Evolutionary conservation across 2,329 filamentous ascomycete species (phyloP).

Genomic region (Whalleya microplaca): DNA sequence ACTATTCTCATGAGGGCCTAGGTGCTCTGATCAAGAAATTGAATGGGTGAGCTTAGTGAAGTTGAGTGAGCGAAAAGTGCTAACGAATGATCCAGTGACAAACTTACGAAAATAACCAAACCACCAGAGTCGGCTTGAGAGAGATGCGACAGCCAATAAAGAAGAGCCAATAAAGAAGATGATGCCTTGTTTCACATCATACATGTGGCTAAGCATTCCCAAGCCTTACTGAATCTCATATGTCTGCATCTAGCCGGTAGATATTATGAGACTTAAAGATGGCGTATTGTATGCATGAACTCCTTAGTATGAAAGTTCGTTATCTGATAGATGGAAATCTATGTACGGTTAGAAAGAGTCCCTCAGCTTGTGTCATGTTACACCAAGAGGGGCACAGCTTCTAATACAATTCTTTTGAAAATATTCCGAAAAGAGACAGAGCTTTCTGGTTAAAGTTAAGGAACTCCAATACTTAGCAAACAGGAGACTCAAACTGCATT

Average conservation of each 20-base stretch:
- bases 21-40: constrained; percentile 52
- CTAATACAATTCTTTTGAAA: too few relatives aligned
- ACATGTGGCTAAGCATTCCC: too few relatives aligned
- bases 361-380: background rate
- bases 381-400: too few relatives aligned
- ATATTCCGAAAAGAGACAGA: too few relatives aligned
- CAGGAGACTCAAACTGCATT: background rate
- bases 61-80: background rate
- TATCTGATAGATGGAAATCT: background rate
- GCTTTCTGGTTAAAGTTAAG: too few relatives aligned
- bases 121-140: constrained; percentile 8
- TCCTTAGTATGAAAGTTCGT: background rate
- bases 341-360: background rate
- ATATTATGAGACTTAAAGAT: background rate
- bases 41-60: constrained; percentile 43
- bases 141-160: background rate
- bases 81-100: constrained; percentile 7
- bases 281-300: background rate
- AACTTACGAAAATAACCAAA: constrained; percentile 15
- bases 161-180: too few relatives aligned
- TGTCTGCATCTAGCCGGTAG: background rate
- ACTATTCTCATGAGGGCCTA: constrained; percentile 50
- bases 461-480: too few relatives aligned
- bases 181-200: too few relatives aligned
- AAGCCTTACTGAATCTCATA: background rate